phyloP scores from a whole-genome alignment of 441 rosid species.

The Erodium trifolium region DNA sequence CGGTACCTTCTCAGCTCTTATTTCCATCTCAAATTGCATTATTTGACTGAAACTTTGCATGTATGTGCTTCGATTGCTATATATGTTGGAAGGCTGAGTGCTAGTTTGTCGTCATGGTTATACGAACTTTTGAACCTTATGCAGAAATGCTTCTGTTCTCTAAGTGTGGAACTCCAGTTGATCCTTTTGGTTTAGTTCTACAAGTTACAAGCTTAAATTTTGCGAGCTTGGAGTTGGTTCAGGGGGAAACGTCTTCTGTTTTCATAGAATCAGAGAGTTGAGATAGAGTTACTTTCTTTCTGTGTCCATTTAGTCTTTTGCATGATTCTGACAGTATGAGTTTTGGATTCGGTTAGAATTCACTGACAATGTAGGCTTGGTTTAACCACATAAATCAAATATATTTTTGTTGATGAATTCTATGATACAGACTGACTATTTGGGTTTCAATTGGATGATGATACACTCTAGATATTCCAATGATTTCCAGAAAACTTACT shows the following conservation, averaged over 20 bases:
- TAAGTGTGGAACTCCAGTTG: background rate
- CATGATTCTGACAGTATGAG: background rate
- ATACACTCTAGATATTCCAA: too few species aligned
- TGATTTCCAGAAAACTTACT: too few species aligned
- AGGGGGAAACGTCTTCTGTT: background rate
- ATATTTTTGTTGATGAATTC: background rate
- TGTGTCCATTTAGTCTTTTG: background rate
- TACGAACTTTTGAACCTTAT: too few species aligned
- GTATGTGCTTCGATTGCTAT: background rate
- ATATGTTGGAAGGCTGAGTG: background rate
- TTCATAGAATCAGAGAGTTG: background rate
- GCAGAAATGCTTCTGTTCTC: too few species aligned
- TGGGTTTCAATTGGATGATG: too few species aligned
- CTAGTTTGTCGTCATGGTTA: background rate
- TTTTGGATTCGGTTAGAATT: background rate
- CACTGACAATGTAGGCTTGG: background rate
- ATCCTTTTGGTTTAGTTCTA: background rate
- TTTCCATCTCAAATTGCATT: background rate
- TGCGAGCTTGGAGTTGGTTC: background rate
- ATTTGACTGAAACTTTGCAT: background rate
- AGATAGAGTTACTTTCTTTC: background rate
- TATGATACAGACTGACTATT: too few species aligned
- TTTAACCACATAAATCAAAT: background rate
- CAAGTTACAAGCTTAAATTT: too few species aligned
- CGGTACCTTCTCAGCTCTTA: constrained; percentile 31